phyloP scores from a whole-genome alignment of 345 rosid species.

The Sapria himalayana region DNA sequence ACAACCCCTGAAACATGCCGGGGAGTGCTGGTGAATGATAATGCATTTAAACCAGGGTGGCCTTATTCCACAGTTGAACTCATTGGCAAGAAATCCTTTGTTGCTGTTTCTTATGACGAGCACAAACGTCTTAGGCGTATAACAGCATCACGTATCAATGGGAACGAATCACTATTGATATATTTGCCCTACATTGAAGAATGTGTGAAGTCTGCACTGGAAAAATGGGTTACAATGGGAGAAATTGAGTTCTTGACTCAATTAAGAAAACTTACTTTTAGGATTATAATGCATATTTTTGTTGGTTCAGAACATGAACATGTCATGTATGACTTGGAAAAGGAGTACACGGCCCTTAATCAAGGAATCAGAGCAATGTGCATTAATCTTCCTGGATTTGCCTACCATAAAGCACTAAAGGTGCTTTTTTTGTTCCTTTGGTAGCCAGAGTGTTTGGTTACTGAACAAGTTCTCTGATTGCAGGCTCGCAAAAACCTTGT shows the following conservation, averaged over 20 bases:
- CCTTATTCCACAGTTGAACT: constrained; percentile 43
- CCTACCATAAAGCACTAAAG: constrained; percentile 64
- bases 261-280: constrained; percentile 59
- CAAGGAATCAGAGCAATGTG: constrained; percentile 78
- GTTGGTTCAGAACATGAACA: constrained; percentile 46
- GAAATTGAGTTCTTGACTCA: constrained; percentile 46
- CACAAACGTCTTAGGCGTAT: constrained; percentile 70
- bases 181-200: constrained; percentile 53
- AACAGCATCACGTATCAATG: constrained; percentile 65
- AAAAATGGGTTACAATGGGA: constrained; percentile 48
- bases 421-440: constrained; percentile 9
- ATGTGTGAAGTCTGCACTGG: constrained; percentile 24
- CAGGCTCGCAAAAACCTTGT: constrained; percentile 74
- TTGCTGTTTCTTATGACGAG: constrained; percentile 47
- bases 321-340: constrained; percentile 48
- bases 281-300: constrained; percentile 61
- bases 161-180: constrained; percentile 45
- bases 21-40: constrained; percentile 46
- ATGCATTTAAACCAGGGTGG: constrained; percentile 65
- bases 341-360: constrained; percentile 52
- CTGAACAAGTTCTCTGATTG: not conserved
- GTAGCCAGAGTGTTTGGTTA: not conserved
- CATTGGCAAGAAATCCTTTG: constrained; percentile 60
- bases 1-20: constrained; percentile 47
- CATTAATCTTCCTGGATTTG: constrained; percentile 71